Conservation (phyloP, 2,329 filamentous ascomycete species). For the Fusarium coffeatum region DNA sequence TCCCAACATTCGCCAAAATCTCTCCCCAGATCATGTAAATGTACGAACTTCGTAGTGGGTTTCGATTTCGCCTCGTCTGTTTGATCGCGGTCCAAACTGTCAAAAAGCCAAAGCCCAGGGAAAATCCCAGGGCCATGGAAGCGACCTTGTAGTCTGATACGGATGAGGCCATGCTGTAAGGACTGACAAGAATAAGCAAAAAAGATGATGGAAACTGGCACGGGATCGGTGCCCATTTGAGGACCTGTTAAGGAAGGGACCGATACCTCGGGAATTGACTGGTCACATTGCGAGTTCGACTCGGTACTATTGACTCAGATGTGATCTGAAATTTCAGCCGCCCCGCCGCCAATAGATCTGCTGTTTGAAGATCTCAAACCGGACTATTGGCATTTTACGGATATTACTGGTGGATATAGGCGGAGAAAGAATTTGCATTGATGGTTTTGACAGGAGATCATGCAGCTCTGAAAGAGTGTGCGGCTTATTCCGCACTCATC, state of each 20-base stretch:
- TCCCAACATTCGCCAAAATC: constrained; percentile 53
- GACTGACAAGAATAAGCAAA: neutral
- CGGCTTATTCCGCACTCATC: neutral
- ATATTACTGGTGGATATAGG: neutral
- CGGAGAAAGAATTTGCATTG: neutral
- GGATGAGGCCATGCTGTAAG: neutral
- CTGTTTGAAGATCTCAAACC: neutral
- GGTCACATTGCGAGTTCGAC: neutral
- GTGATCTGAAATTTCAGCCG: neutral
- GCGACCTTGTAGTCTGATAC: constrained; percentile 41
- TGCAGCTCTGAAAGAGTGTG: neutral
- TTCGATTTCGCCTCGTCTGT: constrained; percentile 55
- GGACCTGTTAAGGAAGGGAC: neutral
- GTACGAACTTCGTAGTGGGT: constrained; percentile 52
- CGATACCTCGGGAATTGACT: neutral
- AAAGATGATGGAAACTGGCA: neutral
- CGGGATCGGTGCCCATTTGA: neutral
- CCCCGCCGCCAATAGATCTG: neutral
- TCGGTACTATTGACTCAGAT: neutral
- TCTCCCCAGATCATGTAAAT: constrained; percentile 62
- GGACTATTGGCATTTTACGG: neutral
- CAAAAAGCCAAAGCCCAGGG: constrained; percentile 57
- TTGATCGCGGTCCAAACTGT: constrained; percentile 56
- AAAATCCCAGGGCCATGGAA: constrained; percentile 49
- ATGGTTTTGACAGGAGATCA: neutral